Conservation (phyloP, 2,329 filamentous ascomycete species). For the Alternaria hordeiaustralica region DNA sequence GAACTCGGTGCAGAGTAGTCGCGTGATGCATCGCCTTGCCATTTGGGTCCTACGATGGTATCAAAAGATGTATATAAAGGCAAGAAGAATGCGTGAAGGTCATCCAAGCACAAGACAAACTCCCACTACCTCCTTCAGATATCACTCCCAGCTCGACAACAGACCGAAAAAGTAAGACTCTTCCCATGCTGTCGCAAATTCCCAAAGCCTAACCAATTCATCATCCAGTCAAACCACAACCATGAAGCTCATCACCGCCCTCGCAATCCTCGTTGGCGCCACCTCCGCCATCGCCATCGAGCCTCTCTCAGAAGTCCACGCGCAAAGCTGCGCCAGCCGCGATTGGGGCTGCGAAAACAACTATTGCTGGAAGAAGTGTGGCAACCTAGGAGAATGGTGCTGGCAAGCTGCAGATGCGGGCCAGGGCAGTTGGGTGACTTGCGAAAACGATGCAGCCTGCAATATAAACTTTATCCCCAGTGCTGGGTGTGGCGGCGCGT, state of each 20-base stretch:
- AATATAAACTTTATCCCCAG: no score
- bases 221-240: not conserved
- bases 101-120: not conserved
- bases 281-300: not conserved
- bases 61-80: not conserved
- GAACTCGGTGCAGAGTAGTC: no score
- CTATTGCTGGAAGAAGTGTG: not conserved
- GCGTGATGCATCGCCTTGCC: not conserved
- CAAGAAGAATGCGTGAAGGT: no score
- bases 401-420: not conserved
- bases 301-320: not conserved
- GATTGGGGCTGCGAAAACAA: not conserved
- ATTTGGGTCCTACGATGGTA: fast-evolving
- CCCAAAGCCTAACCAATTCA: not conserved
- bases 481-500: not conserved
- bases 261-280: not conserved
- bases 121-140: not conserved
- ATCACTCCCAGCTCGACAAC: no score
- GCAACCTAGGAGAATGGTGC: not conserved
- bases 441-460: not conserved
- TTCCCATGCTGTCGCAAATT: not conserved
- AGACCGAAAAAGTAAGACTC: no score
- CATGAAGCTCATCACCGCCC: slow-evolving; percentile 7
- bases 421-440: not conserved
- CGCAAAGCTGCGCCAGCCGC: not conserved